These are phyloP conservation scores for Lecanosticta acicola DNA, from an alignment of 2,329 filamentous ascomycete species.

Conservation along the genomic window DNA sequence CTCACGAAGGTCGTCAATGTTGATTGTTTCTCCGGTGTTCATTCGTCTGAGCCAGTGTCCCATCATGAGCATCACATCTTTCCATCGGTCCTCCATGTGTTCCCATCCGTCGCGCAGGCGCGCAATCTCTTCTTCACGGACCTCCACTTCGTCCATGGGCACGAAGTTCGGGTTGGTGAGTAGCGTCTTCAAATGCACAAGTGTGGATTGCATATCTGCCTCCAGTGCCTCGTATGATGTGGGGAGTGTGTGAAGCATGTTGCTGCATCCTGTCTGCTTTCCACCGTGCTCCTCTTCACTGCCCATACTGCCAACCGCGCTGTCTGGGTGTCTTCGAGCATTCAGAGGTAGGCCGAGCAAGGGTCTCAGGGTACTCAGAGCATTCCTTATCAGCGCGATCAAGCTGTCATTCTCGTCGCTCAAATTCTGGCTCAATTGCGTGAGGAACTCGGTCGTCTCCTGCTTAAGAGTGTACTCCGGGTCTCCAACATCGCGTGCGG, in stretches of 20 bases:
- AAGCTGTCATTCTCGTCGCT: slow-evolving; percentile 90
- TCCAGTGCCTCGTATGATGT: slow-evolving; percentile 64
- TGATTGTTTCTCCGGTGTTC: slow-evolving; percentile 64
- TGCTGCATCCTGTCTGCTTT: slow-evolving; percentile 22
- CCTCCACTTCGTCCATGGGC: slow-evolving; percentile 84
- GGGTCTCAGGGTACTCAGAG: slow-evolving; percentile 64
- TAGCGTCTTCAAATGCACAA: slow-evolving; percentile 75
- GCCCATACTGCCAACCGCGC: slow-evolving; percentile 28
- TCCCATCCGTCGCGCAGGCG: slow-evolving; percentile 81
- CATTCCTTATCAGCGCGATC: slow-evolving; percentile 64
- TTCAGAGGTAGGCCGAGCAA: slow-evolving; percentile 49
- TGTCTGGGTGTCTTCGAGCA: slow-evolving; percentile 27
- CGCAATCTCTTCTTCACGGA: slow-evolving; percentile 86
- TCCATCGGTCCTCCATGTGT: slow-evolving; percentile 87
- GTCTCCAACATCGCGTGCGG: slow-evolving; percentile 47
- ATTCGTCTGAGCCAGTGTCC: slow-evolving; percentile 86
- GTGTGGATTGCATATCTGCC: slow-evolving; percentile 65
- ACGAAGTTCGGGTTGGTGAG: slow-evolving; percentile 96
- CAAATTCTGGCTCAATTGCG: slow-evolving; percentile 71
- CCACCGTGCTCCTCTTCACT: slow-evolving; percentile 19
- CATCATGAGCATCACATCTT: slow-evolving; percentile 83
- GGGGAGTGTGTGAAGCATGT: slow-evolving; percentile 45
- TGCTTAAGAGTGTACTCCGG: slow-evolving; percentile 65
- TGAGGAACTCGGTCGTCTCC: slow-evolving; percentile 89
- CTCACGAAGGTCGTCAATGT: slow-evolving; percentile 56